Evolutionary conservation across 306 rosid species (phyloP).

Genomic region (Senna tora): DNA sequence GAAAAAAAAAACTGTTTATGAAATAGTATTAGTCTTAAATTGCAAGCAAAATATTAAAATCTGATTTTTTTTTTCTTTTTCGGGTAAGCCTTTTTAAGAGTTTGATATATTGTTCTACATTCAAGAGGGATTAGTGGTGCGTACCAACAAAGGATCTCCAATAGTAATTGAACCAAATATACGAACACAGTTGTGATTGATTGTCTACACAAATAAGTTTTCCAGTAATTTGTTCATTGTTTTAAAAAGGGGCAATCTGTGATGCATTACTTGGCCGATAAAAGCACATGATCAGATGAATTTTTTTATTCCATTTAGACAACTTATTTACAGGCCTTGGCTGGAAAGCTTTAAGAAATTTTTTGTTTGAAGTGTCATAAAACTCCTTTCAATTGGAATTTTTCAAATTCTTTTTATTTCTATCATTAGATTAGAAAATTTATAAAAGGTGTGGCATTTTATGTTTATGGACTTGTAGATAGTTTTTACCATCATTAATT

Average conservation of each 20-base stretch:
- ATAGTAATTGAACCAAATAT: not conserved
- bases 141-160: not conserved
- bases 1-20: not conserved
- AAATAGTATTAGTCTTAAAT: not conserved
- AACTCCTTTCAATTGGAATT: not conserved
- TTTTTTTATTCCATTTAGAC: not conserved
- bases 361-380: not conserved
- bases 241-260: not conserved
- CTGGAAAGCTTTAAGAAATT: not conserved
- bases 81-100: not conserved
- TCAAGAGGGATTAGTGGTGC: not conserved
- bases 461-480: slow-evolving; percentile 17
- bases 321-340: not conserved
- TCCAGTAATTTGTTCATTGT: not conserved
- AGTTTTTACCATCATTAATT: slow-evolving; percentile 13
- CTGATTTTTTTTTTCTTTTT: not conserved
- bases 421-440: slow-evolving; percentile 10
- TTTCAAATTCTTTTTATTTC: not conserved
- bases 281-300: not conserved
- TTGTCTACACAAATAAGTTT: not conserved
- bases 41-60: not conserved
- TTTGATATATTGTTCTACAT: not conserved
- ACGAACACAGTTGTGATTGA: not conserved
- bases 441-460: slow-evolving; percentile 16
- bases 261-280: not conserved